Evolutionary conservation across 176 grass and related monocot species (phyloP).

Genomic region (Avena atlantica): DNA sequence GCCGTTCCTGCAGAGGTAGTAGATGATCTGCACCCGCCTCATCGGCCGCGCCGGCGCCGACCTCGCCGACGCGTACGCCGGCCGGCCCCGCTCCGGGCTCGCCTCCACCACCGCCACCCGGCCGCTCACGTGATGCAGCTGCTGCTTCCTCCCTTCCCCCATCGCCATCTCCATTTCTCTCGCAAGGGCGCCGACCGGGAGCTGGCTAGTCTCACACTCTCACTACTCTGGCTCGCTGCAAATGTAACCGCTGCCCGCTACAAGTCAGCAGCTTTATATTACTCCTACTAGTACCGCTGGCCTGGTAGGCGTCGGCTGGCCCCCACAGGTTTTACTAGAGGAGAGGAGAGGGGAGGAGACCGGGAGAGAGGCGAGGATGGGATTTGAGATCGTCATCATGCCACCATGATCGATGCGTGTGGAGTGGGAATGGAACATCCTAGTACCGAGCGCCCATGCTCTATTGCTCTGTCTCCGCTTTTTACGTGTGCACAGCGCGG

Average conservation of each 20-base stretch:
- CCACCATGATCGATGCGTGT: constrained; percentile 22
- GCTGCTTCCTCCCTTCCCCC: constrained; percentile 53
- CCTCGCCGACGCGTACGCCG: constrained; percentile 54
- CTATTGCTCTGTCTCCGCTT: not conserved
- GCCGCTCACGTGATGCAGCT: constrained; percentile 38
- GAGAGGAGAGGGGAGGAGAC: not conserved
- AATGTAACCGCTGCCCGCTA: not conserved
- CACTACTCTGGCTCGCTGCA: not conserved
- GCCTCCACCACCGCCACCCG: constrained; percentile 48
- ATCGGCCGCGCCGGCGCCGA: constrained; percentile 58
- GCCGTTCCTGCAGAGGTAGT: constrained; percentile 95
- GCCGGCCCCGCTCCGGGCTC: constrained; percentile 69
- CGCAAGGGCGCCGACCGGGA: too few species aligned
- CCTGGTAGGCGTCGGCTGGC: not conserved
- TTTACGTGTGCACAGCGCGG: not conserved
- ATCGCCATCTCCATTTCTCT: constrained; percentile 43
- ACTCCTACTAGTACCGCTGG: not conserved
- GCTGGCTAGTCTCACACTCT: too few species aligned
- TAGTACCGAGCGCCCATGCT: not conserved
- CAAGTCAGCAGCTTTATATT: constrained; percentile 34
- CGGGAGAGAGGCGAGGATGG: not conserved
- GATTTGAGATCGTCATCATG: not conserved
- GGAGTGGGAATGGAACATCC: constrained; percentile 32
- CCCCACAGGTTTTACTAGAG: constrained; percentile 4
- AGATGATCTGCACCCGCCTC: constrained; percentile 85